Conservation (phyloP, 305 asterid species). For the Solanum hybrid region DNA sequence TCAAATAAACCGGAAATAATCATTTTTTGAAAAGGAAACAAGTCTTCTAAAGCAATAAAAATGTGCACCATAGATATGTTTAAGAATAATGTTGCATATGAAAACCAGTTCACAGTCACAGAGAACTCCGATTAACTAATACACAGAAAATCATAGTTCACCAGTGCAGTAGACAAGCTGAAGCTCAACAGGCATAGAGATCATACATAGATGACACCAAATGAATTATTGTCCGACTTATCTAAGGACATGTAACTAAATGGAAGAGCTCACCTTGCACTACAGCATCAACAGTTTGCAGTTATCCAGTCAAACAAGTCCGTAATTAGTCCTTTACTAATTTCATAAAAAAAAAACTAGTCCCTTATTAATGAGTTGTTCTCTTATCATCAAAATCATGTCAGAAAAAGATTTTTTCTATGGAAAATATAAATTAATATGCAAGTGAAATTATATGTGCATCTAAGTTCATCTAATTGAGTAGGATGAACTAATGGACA, state of each 20-base stretch:
- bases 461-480: neutral
- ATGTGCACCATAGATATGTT: neutral
- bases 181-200: neutral
- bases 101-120: neutral
- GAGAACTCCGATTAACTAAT: neutral
- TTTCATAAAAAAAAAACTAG: neutral
- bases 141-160: neutral
- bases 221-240: neutral
- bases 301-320: neutral
- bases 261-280: neutral
- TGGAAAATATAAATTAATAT: neutral
- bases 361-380: neutral
- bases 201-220: neutral
- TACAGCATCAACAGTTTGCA: neutral
- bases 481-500: neutral
- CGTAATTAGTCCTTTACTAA: neutral
- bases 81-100: neutral
- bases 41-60: neutral
- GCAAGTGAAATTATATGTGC: neutral
- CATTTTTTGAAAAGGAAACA: neutral
- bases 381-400: neutral
- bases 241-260: neutral
- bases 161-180: slow-evolving; percentile 1
- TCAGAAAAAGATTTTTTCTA: neutral
- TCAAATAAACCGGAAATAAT: slow-evolving; percentile 6